A percentile compares a stretch with the other conserved stretches of the same genome.
Conservation (phyloP, 2,329 filamentous ascomycete species). For the Ophiobolus disseminans region DNA sequence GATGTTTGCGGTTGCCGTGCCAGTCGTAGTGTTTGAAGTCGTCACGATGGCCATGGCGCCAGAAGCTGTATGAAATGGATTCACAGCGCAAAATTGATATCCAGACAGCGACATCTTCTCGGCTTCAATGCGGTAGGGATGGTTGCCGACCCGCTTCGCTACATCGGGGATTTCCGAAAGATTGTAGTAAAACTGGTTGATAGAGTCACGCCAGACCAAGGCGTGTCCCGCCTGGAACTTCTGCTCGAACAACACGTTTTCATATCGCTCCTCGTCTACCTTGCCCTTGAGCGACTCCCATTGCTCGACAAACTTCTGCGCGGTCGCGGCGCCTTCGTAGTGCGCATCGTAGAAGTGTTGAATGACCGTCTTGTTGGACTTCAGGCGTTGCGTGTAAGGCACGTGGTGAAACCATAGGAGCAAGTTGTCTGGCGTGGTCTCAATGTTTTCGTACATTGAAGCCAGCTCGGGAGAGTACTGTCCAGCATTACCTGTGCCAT, state of each 20-base stretch:
- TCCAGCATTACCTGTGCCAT: constrained; percentile 70
- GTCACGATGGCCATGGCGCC: constrained; percentile 64
- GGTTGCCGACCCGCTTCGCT: constrained; percentile 62
- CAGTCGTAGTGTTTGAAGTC: constrained; percentile 58
- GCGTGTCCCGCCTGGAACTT: constrained; percentile 73
- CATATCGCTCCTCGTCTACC: constrained; percentile 67
- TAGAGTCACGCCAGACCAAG: constrained; percentile 73
- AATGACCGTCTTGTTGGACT: constrained; percentile 71
- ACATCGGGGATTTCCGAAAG: constrained; percentile 67
- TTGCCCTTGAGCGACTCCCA: constrained; percentile 64
- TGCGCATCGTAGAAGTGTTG: constrained; percentile 72
- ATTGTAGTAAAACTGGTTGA: constrained; percentile 69
- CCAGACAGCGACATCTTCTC: constrained; percentile 68
- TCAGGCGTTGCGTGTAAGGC: constrained; percentile 67
- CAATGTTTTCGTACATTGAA: constrained; percentile 63
- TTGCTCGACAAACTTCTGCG: constrained; percentile 62
- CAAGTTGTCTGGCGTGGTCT: constrained; percentile 71
- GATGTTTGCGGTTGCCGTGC: constrained; percentile 58
- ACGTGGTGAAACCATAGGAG: constrained; percentile 80
- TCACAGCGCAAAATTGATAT: constrained; percentile 62
- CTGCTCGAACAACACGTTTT: constrained; percentile 65
- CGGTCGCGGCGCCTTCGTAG: constrained; percentile 65
- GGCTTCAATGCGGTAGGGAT: constrained; percentile 72
- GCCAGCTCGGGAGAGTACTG: constrained; percentile 71
- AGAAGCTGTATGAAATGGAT: constrained; percentile 67